Evolutionary conservation across 495 filamentous ascomycete genomes (phyloP).

Genomic region (Trichoderma virens): DNA sequence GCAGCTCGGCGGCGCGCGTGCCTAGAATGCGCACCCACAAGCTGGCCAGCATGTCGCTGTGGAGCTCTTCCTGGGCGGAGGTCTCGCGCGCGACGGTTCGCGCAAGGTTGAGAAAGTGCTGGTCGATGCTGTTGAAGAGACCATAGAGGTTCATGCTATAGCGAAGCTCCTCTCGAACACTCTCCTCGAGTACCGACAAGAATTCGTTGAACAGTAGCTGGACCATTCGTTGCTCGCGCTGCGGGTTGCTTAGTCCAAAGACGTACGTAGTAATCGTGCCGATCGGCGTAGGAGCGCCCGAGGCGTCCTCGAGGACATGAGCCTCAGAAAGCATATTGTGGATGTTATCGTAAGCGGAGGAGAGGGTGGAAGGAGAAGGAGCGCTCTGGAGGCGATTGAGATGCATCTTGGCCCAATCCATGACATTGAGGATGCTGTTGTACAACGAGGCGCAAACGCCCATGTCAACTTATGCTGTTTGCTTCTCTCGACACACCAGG

Average conservation of each 20-base stretch:
- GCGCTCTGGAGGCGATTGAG: slow-evolving; percentile 42
- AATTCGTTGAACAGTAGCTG: slow-evolving; percentile 85
- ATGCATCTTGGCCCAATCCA: slow-evolving; percentile 90
- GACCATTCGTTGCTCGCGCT: slow-evolving; percentile 70
- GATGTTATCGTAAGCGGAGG: slow-evolving; percentile 66
- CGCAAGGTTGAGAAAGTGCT: slow-evolving; percentile 78
- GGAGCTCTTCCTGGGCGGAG: slow-evolving; percentile 66
- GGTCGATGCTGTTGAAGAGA: slow-evolving; percentile 81
- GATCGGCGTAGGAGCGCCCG: slow-evolving; percentile 56
- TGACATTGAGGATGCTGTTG: slow-evolving; percentile 70
- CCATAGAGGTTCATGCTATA: slow-evolving; percentile 68
- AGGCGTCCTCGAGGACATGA: slow-evolving; percentile 60
- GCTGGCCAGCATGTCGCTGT: slow-evolving; percentile 71
- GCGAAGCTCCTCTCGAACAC: slow-evolving; percentile 72
- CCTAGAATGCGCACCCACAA: slow-evolving; percentile 82
- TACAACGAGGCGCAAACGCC: slow-evolving; percentile 8
- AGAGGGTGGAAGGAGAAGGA: slow-evolving; percentile 48
- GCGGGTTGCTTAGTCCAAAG: slow-evolving; percentile 69
- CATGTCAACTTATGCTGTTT: slow-evolving; percentile 1
- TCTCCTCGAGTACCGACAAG: slow-evolving; percentile 77
- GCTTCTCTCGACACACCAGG: slow-evolving; percentile 7
- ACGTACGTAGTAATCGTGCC: slow-evolving; percentile 58
- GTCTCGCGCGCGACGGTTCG: slow-evolving; percentile 79
- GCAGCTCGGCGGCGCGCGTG: slow-evolving; percentile 57
- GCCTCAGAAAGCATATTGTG: slow-evolving; percentile 63